Base-by-base conservation (phyloP, 805 yeast genomes). In the Yamadazyma insecticola region DNA sequence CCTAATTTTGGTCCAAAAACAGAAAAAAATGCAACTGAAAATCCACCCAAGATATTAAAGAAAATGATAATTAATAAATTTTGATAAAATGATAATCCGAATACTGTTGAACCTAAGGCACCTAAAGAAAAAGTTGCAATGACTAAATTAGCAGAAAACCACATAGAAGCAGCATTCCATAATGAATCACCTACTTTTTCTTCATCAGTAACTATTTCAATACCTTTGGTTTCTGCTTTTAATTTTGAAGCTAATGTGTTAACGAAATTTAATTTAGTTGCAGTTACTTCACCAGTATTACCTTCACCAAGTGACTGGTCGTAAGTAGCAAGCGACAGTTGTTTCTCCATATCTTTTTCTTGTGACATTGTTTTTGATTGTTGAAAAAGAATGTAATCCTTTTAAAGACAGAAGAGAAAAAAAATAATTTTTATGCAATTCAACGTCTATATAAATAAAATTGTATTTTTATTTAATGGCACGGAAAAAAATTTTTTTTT, bases 101-200 rank as follows among this genome's bases (percentile, higher is more conserved):
- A 86, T 16, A 75, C 69, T 37, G 81, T 64, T 28, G 77, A 64
- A 38, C 71, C 72, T 24, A 67, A 47, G 13, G 70, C 81, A 55
- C 97, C 96, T 29, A 86, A 63, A 6, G 95, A 68, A 47, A 74
- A 77, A 12, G 96, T 76, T 13, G 96, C 87, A 50, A 88, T 74
- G 35, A 85, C 95, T 72, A 85, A 67, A 60, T 88, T 87, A 22
- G 95, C 94, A 6, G 94, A 81, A 47, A 82, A 71, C 95, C 96
- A 88, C 90, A 88, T 83, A 29, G 89, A 68, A 26, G 87, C 86
- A 18, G 92, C 83, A 43, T 73, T 74, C 61, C 74, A 64, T 38
- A 81, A 51, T 22, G 84, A 77, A 26, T 70, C 70, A 40, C 80
- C 86, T 27, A 72, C 70, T 53, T 85, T 80, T 56, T 85, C 90